A percentile compares a stretch with the other conserved stretches of the same genome.
phyloP scores from a whole-genome alignment of 202 grass and related monocot species.

The Zoysia matrella region DNA sequence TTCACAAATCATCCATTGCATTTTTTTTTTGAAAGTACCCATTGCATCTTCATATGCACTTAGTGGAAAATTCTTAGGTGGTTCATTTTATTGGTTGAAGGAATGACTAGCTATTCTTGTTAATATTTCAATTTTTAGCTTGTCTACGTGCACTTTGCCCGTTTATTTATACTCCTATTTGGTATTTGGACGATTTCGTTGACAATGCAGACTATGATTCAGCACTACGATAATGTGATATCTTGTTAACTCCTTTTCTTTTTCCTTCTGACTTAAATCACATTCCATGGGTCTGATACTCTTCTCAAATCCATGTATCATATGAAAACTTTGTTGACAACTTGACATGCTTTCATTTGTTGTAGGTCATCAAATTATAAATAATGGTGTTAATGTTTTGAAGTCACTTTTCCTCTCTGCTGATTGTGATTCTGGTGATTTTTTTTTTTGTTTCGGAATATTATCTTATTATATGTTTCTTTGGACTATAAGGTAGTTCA shows the following conservation, averaged over 20 bases:
- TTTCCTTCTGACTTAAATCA: conserved; percentile 12
- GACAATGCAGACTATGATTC: no score
- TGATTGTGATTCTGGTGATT: conserved; percentile 23
- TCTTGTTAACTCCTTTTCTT: no score
- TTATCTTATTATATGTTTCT: conserved; percentile 43
- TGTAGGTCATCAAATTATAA: conserved; percentile 21
- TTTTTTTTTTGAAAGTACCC: background rate
- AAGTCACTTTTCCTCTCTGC: conserved; percentile 21
- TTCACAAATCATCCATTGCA: background rate
- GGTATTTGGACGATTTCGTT: no score
- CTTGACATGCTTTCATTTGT: background rate
- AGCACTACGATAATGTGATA: no score
- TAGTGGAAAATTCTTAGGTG: conserved; percentile 4
- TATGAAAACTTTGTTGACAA: background rate
- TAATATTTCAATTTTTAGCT: no score
- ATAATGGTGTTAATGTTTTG: background rate
- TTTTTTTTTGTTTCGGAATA: background rate
- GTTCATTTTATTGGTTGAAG: no score
- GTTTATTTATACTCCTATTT: no score
- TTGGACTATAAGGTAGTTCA: conserved; percentile 64
- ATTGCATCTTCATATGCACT: conserved; percentile 15
- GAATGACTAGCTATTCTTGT: no score
- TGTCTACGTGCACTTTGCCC: no score
- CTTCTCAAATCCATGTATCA: conserved; percentile 17
- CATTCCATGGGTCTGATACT: conserved; percentile 9